phyloP scores from a whole-genome alignment of 129 eudicot species.

The Pittosporum tobira region DNA sequence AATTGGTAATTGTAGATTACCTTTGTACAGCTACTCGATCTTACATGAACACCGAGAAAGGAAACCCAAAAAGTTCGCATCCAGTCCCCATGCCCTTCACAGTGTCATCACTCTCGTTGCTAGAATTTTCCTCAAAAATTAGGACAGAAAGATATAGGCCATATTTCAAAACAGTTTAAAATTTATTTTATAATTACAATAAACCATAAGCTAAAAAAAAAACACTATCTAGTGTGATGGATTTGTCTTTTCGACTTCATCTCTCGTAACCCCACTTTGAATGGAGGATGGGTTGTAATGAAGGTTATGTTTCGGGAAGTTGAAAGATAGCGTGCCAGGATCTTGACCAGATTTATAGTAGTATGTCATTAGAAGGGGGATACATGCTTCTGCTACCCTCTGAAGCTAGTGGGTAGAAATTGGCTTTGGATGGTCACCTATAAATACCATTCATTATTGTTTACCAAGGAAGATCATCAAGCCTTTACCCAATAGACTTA shows the following conservation, averaged over 20 bases:
- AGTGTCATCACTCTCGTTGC: constrained; percentile 32
- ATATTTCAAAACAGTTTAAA: too few species aligned
- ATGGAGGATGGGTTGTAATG: constrained; percentile 23
- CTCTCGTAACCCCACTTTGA: constrained; percentile 19
- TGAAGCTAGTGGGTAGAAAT: constrained; percentile 68
- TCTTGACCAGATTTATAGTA: constrained; percentile 44
- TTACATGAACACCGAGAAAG: constrained; percentile 47
- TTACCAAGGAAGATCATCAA: too few species aligned
- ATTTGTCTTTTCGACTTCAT: constrained; percentile 23
- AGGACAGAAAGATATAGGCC: constrained; percentile 17
- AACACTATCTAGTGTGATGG: constrained; percentile 23
- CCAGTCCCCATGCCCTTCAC: constrained; percentile 34
- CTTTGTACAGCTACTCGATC: constrained; percentile 87
- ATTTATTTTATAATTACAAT: too few species aligned
- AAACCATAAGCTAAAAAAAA: too few species aligned
- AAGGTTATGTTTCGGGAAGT: constrained; percentile 35
- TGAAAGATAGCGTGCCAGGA: constrained; percentile 26
- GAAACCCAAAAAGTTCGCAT: constrained; percentile 69
- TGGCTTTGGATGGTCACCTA: too few species aligned
- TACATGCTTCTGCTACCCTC: constrained; percentile 58
- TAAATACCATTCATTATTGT: too few species aligned
- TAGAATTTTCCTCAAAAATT: constrained; percentile 25
- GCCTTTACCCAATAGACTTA: too few species aligned
- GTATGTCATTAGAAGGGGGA: constrained; percentile 39
- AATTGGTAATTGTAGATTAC: constrained; percentile 24